phyloP scores from a whole-genome alignment of 345 rosid species.

The Sisymbrium irio region DNA sequence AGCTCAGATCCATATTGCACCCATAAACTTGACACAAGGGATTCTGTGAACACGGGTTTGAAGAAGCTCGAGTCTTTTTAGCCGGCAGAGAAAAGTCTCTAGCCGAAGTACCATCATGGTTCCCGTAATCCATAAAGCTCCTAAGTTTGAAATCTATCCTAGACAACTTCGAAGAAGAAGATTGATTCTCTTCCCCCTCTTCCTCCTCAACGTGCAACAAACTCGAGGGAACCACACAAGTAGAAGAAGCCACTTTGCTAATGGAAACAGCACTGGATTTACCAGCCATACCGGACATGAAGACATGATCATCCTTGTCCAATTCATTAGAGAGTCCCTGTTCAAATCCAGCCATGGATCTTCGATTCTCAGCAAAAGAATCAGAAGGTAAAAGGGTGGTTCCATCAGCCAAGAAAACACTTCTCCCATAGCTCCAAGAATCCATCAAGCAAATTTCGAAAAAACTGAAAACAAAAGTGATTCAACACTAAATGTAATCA shows the following conservation, averaged over 20 bases:
- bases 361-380: constrained; percentile 38
- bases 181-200: constrained; percentile 31
- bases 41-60: constrained; percentile 29
- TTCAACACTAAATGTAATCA: background rate
- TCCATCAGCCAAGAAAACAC: constrained; percentile 38
- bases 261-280: constrained; percentile 39
- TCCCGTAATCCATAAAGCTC: constrained; percentile 45
- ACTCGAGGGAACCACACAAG: constrained; percentile 35
- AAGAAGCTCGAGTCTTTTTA: constrained; percentile 38
- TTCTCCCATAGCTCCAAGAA: constrained; percentile 54
- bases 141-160: constrained; percentile 72
- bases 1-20: constrained; percentile 72
- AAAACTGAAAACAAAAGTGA: constrained; percentile 9
- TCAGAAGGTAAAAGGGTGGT: constrained; percentile 42
- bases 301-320: constrained; percentile 32
- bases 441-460: constrained; percentile 40
- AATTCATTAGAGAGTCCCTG: constrained; percentile 34
- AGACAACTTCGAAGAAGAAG: constrained; percentile 44
- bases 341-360: constrained; percentile 38
- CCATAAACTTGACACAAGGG: constrained; percentile 71
- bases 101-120: constrained; percentile 12
- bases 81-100: constrained; percentile 10
- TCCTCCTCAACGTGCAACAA: constrained; percentile 16
- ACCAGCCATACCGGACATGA: constrained; percentile 35
- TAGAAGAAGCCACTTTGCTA: constrained; percentile 25